Conservation (phyloP, 2,329 filamentous ascomycete species). For the Gnomoniopsis sp. region DNA sequence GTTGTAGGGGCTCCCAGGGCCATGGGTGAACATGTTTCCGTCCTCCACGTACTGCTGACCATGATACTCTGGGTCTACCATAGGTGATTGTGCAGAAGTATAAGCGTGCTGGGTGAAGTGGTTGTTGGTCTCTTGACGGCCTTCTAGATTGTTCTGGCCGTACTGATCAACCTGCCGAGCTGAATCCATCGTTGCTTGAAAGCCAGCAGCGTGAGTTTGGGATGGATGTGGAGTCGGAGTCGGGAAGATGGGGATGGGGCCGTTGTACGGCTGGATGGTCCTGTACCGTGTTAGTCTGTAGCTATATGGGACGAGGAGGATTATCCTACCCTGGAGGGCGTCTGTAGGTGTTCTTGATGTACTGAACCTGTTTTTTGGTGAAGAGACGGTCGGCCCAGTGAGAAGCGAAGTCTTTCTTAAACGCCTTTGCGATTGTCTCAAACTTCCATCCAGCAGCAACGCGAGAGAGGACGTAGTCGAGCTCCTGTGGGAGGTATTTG, state of each 20-base stretch:
- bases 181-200: background rate
- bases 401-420: constrained; percentile 8
- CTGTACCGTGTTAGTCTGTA: background rate
- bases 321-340: constrained; percentile 5
- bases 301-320: too few relatives aligned
- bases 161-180: background rate
- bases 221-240: background rate
- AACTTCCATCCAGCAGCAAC: constrained; percentile 1
- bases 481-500: constrained; percentile 15
- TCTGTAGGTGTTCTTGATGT: constrained; percentile 11
- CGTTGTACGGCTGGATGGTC: background rate
- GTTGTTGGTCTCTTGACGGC: background rate
- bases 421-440: constrained; percentile 9
- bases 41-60: background rate
- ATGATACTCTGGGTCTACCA: background rate
- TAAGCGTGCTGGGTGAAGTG: background rate
- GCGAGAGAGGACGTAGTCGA: constrained; percentile 11
- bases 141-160: background rate
- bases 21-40: background rate
- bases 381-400: constrained; percentile 8
- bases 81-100: background rate
- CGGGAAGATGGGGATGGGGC: constrained; percentile 8
- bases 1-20: too few relatives aligned
- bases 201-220: background rate
- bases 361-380: constrained; percentile 13